These are phyloP conservation scores for Haplosporangium gracile DNA, from an alignment of 192 early-diverging fungal genomes.

Conservation along the genomic window DNA sequence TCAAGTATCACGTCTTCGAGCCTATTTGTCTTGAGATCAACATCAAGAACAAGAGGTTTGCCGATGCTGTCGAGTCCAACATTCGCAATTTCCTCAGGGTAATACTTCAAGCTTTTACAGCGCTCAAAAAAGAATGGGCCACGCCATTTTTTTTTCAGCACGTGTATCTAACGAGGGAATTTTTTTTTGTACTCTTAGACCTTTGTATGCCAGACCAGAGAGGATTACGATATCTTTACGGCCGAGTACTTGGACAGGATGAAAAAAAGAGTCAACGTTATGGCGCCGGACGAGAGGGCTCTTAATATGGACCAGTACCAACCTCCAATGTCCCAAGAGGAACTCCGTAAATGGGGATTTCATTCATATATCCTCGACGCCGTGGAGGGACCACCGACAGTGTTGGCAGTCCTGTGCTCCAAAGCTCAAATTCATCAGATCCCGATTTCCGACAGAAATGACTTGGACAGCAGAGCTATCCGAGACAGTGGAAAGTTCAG, in stretches of 20 bases:
- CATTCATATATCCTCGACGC: constrained; percentile 82
- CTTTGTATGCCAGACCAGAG: constrained; percentile 82
- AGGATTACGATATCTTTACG: constrained; percentile 83
- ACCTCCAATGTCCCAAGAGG: constrained; percentile 21
- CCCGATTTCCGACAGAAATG: constrained; percentile 33
- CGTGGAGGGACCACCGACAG: constrained; percentile 75
- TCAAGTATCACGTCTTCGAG: constrained; percentile 78
- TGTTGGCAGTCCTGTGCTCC: constrained; percentile 76
- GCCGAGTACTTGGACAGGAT: constrained; percentile 71
- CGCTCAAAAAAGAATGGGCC: neutral
- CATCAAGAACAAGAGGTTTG: constrained; percentile 72
- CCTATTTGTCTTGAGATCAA: constrained; percentile 82
- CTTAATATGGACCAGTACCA: constrained; percentile 32
- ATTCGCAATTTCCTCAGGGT: constrained; percentile 66
- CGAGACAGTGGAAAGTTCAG: constrained; percentile 38
- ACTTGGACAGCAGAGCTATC: constrained; percentile 24
- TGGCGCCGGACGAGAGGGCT: constrained; percentile 54
- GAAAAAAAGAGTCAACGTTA: constrained; percentile 73
- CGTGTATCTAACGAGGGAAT: neutral
- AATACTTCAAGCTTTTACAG: constrained; percentile 18
- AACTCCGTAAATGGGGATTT: constrained; percentile 75
- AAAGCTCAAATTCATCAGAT: constrained; percentile 71
- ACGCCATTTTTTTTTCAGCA: neutral
- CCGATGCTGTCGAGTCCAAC: constrained; percentile 73
- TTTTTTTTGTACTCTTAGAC: constrained; percentile 58